Percentiles rank a stretch among this genome's conserved stretches.
These are phyloP conservation scores for Lachnellula cervina DNA, from an alignment of 2,329 filamentous ascomycete species.

Conservation along the genomic window DNA sequence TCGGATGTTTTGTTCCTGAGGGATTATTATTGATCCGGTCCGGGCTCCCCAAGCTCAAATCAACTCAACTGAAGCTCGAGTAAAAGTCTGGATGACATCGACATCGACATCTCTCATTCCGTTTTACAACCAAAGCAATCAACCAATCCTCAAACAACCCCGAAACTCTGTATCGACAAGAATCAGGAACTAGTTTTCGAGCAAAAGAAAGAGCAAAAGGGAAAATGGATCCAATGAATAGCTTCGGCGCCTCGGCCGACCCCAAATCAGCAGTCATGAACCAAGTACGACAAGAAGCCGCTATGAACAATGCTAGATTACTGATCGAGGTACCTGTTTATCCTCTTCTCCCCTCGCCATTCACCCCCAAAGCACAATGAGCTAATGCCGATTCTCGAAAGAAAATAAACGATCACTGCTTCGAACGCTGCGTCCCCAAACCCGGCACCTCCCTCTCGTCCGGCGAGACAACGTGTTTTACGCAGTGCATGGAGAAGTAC, in stretches of 20 bases:
- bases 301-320: conserved; percentile 61
- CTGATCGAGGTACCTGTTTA: conserved; percentile 59
- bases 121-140: background rate
- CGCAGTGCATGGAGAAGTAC: conserved; percentile 79
- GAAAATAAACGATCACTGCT: conserved; percentile 81
- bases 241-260: conserved; percentile 21
- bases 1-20: background rate
- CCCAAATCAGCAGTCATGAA: conserved; percentile 45
- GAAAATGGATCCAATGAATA: background rate
- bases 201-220: too few relatives aligned
- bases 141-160: conserved; percentile 1
- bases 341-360: background rate
- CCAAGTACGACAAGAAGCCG: conserved; percentile 51
- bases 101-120: too few relatives aligned
- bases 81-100: too few relatives aligned
- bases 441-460: conserved; percentile 58
- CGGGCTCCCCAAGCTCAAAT: background rate
- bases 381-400: conserved; percentile 43
- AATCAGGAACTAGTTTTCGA: too few relatives aligned
- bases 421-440: conserved; percentile 69
- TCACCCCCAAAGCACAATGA: too few relatives aligned
- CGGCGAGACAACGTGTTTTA: conserved; percentile 66
- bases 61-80: background rate
- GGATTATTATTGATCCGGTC: background rate
- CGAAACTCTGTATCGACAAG: background rate